Evolutionary conservation across 2,329 filamentous ascomycete genomes (phyloP).

Genomic region (Colletotrichum spaethianum): DNA sequence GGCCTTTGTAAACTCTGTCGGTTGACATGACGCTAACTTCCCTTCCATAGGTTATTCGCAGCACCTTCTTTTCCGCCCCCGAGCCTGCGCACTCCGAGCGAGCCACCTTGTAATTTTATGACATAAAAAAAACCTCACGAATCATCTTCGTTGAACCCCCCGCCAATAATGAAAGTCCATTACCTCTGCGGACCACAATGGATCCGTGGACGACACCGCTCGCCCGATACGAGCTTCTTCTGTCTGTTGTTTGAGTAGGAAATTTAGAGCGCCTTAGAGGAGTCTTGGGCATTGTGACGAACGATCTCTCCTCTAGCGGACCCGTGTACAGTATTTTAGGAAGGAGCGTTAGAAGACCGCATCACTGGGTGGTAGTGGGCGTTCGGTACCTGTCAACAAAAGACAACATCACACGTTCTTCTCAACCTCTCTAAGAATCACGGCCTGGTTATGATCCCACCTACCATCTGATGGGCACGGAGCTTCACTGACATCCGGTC

Average conservation of each 20-base stretch:
- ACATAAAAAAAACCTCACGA: slow-evolving; percentile 26
- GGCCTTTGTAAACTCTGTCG: background rate
- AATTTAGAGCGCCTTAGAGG: slow-evolving; percentile 40
- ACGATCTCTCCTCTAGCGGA: slow-evolving; percentile 68
- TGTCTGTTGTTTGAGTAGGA: slow-evolving; percentile 45
- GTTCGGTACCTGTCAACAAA: slow-evolving; percentile 36
- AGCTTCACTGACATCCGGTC: background rate
- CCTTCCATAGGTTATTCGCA: slow-evolving; percentile 53
- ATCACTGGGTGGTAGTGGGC: slow-evolving; percentile 37
- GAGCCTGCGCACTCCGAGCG: slow-evolving; percentile 46
- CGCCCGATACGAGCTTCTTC: slow-evolving; percentile 40
- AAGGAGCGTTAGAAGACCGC: slow-evolving; percentile 61
- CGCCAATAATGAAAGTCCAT: slow-evolving; percentile 36
- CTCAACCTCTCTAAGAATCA: background rate
- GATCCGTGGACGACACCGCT: slow-evolving; percentile 35
- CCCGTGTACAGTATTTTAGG: slow-evolving; percentile 66
- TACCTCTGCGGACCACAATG: slow-evolving; percentile 20
- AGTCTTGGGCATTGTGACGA: slow-evolving; percentile 57
- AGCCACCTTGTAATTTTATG: slow-evolving; percentile 41
- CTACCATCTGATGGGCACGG: background rate
- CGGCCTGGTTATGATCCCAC: background rate
- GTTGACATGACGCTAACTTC: slow-evolving; percentile 21
- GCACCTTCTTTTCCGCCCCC: slow-evolving; percentile 58
- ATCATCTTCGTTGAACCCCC: slow-evolving; percentile 30
- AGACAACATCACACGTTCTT: slow-evolving; percentile 13